Evolutionary conservation across 306 rosid species (phyloP), one percentile per base, ranked within the genome.

Genomic region (Luffa acutangula): DNA sequence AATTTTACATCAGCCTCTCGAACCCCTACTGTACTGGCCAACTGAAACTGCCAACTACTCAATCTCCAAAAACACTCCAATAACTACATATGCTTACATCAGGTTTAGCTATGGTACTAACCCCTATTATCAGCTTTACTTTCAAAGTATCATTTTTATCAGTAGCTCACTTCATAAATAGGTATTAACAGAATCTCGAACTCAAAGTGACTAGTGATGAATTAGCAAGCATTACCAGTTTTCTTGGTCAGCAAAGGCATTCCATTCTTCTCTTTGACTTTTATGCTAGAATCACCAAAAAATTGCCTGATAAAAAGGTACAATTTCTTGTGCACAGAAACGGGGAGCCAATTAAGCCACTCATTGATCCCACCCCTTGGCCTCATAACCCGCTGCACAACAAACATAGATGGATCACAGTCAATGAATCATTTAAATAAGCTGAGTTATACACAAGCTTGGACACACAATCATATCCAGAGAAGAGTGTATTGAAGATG

Each of bases 311-410:
- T 48, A 70, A 87, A 53, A 45, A 41, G 57, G 53, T 90, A 83
- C 20, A 89, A 62, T 79, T 83, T 92, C 78, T 76, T 84, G 82
- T 95, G 97, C 18, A 93, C 73, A 60, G 92, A 85, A 84, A 93
- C 87, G 9, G 97, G 99, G 86, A 95, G 92, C 97, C 97, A 90
- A 39, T 84, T 89, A 84, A 95, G 85, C 97, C 92, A 91, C 63
- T 84, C 81, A 71, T 90, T 93, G 74, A 93, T 86, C 82, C 97
- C 96, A 80, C 93, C 96, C 74, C 84, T 87, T 1, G 99, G 97
- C 84, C 99, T 88, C 82, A 87, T 85, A 49, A 95, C 97, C 39
- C 96, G 92, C 99, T 93, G 81, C 80, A 79, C 37, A 46, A 78
- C 42, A 46, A 71, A 46, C 9, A 77, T 65, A 17, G 46, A 37